Evolutionary conservation across 768 basidiomycete species (phyloP).

Genomic region (Leucosporidium scottii): DNA sequence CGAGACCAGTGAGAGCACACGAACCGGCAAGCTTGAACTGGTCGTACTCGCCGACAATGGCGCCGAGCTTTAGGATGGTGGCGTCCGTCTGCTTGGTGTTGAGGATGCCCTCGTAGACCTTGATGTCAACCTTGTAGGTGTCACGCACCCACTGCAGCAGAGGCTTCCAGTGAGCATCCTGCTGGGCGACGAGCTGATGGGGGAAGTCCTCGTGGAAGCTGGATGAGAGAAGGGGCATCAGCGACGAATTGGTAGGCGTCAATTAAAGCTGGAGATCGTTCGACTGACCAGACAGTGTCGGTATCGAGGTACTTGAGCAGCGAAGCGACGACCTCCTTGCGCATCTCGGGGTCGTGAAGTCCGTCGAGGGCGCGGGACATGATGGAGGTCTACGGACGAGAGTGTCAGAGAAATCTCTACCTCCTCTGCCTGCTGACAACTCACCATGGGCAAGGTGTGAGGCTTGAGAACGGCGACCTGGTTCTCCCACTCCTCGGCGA

Average conservation of each 20-base stretch:
- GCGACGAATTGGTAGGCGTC: not conserved
- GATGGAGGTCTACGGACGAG: conserved; percentile 65
- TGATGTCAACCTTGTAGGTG: conserved; percentile 61
- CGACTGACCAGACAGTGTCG: conserved; percentile 75
- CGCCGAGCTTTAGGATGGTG: conserved; percentile 56
- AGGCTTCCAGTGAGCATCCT: conserved; percentile 80
- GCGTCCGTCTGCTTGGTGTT: conserved; percentile 61
- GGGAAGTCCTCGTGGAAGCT: conserved; percentile 82
- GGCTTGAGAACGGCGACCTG: conserved; percentile 78
- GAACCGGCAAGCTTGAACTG: conserved; percentile 83
- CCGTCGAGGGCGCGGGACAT: conserved; percentile 83
- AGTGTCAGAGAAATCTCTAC: conserved; percentile 25
- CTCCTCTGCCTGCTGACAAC: conserved; percentile 16
- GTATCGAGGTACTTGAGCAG: conserved; percentile 84
- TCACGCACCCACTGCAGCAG: conserved; percentile 68
- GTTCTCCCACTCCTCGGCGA: conserved; percentile 95
- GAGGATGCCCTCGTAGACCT: conserved; percentile 64
- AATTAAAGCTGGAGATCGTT: not conserved
- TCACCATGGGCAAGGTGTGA: conserved; percentile 82
- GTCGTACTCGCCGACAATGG: conserved; percentile 59
- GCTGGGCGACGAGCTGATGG: conserved; percentile 58
- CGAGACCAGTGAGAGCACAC: conserved; percentile 37
- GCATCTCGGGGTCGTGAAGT: conserved; percentile 53
- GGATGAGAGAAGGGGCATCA: not conserved
- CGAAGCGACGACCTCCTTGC: conserved; percentile 58